phyloP scores from a whole-genome alignment of 2,329 filamentous ascomycete species.

The Fusarium poae region DNA sequence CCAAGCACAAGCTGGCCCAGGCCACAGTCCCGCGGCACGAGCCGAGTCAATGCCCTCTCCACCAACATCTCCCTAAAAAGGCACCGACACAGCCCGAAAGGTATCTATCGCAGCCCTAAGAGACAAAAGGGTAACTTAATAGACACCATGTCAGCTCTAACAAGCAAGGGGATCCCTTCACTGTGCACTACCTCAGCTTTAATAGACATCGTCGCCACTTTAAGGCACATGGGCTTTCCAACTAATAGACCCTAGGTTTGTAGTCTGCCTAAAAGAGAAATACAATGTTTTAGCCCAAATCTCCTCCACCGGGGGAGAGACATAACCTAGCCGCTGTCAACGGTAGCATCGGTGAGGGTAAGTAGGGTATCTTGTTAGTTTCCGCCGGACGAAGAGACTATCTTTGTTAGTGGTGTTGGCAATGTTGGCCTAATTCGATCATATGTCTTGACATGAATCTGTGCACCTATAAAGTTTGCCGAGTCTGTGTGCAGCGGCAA shows the following conservation, averaged over 20 bases:
- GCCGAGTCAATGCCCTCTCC: neutral
- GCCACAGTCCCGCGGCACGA: neutral
- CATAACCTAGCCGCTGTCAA: constrained; percentile 19
- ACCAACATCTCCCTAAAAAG: neutral
- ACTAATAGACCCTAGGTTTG: neutral
- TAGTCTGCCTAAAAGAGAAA: neutral
- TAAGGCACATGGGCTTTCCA: neutral
- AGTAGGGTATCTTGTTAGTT: constrained; percentile 9
- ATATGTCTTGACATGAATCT: neutral
- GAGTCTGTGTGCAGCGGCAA: neutral
- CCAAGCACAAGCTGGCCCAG: neutral
- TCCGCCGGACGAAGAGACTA: neutral
- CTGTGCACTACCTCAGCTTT: neutral
- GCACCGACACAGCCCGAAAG: neutral
- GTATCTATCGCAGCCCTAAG: neutral
- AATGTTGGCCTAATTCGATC: neutral
- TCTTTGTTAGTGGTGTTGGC: neutral
- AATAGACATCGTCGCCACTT: neutral
- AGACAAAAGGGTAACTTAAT: neutral
- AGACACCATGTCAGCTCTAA: neutral
- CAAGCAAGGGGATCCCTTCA: neutral
- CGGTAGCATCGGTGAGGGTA: constrained; percentile 15
- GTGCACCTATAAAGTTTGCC: neutral
- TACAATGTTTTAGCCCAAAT: constrained; percentile 6
- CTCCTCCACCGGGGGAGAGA: neutral